Percentiles rank a stretch among this genome's conserved stretches.
phyloP scores from a whole-genome alignment of 805 yeast species.

The Starmerella scarabaei region DNA sequence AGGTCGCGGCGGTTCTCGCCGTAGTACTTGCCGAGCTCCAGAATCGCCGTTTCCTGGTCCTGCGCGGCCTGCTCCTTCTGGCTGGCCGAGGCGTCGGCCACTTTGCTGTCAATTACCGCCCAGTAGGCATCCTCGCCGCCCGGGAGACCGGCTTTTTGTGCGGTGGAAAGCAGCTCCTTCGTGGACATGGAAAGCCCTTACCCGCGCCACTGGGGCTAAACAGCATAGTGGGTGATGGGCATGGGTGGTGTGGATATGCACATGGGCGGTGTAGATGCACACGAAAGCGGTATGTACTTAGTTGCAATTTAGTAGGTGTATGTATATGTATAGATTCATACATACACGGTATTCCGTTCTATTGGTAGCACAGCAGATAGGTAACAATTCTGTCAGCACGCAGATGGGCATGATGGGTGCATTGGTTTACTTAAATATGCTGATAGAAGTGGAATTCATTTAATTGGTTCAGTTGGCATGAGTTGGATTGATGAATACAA shows the following conservation, averaged over 20 bases:
- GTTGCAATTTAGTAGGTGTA: no score
- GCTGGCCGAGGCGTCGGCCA: slow-evolving; percentile 13
- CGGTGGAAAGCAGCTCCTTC: slow-evolving; percentile 27
- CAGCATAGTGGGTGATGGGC: background rate
- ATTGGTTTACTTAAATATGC: no score
- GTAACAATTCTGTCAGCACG: no score
- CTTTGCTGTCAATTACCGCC: slow-evolving; percentile 17
- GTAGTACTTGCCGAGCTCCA: slow-evolving; percentile 65
- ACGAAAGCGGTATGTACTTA: no score
- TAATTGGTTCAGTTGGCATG: background rate
- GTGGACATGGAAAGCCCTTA: slow-evolving; percentile 1
- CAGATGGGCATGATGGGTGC: no score
- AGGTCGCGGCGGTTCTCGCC: slow-evolving; percentile 33
- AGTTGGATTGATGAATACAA: background rate
- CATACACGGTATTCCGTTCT: no score
- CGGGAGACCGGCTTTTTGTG: slow-evolving; percentile 17
- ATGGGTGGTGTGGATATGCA: background rate
- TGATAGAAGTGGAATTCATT: background rate
- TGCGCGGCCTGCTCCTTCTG: slow-evolving; percentile 35
- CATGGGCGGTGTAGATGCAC: no score
- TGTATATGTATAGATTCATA: no score
- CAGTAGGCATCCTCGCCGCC: slow-evolving; percentile 13
- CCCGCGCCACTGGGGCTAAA: background rate
- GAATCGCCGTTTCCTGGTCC: slow-evolving; percentile 53
- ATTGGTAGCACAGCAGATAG: no score